Conservation (phyloP, 768 basidiomycete species). For the Leccinum rimulosum region DNA sequence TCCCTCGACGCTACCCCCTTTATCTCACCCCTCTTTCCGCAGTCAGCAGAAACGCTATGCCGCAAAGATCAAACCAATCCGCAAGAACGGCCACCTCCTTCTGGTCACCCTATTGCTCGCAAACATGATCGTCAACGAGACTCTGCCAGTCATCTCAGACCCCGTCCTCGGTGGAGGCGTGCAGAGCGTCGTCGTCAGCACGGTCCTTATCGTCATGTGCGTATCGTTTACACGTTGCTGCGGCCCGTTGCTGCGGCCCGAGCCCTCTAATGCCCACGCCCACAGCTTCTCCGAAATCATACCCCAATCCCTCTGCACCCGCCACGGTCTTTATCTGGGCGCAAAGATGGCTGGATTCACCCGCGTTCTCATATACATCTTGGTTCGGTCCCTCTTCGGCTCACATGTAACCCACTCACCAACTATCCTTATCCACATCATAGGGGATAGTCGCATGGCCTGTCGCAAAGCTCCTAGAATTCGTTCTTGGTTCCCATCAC, state of each 20-base stretch:
- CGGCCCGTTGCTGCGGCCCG: not conserved
- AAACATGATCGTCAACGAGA: constrained; percentile 92
- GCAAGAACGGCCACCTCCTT: constrained; percentile 78
- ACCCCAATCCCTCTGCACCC: constrained; percentile 88
- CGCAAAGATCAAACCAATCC: constrained; percentile 81
- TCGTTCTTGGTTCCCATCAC: constrained; percentile 76
- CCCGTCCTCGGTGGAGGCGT: constrained; percentile 77
- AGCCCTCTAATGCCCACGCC: constrained; percentile 2
- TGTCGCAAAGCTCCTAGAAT: constrained; percentile 77
- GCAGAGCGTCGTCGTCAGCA: constrained; percentile 76
- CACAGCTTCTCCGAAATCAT: constrained; percentile 87
- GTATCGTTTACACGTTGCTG: constrained; percentile 30
- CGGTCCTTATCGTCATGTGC: constrained; percentile 84
- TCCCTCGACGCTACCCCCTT: not conserved
- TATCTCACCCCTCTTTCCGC: constrained; percentile 4
- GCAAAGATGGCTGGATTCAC: constrained; percentile 81
- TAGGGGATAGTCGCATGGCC: constrained; percentile 82
- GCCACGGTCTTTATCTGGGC: constrained; percentile 85
- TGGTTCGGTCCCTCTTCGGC: constrained; percentile 41
- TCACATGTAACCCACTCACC: not conserved
- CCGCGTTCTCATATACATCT: constrained; percentile 59
- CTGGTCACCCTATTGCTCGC: constrained; percentile 80
- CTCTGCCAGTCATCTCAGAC: constrained; percentile 81
- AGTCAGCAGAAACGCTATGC: constrained; percentile 81
- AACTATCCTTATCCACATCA: not conserved